These are phyloP conservation scores for Pyrus bretschneideri DNA, from an alignment of 306 rosid genomes.

Conservation along the genomic window DNA sequence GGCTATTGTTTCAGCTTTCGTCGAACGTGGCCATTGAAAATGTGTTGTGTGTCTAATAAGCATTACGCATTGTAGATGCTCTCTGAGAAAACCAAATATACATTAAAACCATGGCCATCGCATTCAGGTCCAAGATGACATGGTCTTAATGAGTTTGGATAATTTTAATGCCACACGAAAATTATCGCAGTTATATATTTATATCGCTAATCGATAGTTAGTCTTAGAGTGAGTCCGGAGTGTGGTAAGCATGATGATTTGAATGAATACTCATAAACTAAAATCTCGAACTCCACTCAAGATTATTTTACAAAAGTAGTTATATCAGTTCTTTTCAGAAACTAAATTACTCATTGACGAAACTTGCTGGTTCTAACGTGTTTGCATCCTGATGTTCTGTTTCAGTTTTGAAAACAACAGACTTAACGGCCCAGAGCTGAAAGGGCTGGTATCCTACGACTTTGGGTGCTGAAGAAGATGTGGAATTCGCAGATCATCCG, in stretches of 20 bases:
- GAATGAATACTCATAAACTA: neutral
- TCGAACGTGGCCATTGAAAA: neutral
- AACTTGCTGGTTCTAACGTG: neutral
- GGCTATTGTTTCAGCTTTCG: neutral
- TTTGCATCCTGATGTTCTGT: neutral
- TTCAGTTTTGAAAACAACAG: constrained; percentile 75
- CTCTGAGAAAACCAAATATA: neutral
- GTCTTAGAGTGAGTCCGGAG: neutral
- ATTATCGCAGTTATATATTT: neutral
- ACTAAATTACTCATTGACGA: neutral
- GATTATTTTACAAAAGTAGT: neutral
- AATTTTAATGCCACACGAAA: neutral
- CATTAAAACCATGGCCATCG: neutral
- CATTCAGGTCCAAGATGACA: neutral
- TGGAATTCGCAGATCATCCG: neutral
- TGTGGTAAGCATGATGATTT: neutral
- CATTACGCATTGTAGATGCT: neutral
- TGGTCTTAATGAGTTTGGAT: neutral
- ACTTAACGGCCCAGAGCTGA: constrained; percentile 77
- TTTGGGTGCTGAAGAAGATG: constrained; percentile 61
- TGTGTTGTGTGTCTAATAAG: neutral
- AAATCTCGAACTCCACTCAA: neutral
- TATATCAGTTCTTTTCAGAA: neutral
- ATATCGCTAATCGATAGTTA: neutral
- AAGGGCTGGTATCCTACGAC: constrained; percentile 82